Evolutionary conservation across 306 rosid genomes (phyloP), one percentile per base, ranked within the genome.

Genomic region (Abrus pulchellus): DNA sequence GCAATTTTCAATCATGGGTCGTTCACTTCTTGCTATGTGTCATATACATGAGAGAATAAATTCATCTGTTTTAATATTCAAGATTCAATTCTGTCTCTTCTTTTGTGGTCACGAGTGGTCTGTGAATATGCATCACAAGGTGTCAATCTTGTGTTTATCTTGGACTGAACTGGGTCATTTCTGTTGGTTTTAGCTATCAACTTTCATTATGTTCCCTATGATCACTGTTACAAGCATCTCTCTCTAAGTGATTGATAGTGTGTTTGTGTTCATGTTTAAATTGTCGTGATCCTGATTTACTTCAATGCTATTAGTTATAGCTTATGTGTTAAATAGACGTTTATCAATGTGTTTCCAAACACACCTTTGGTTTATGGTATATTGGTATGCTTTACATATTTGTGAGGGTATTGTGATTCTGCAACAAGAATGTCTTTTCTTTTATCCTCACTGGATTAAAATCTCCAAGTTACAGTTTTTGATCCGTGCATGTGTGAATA

Each of bases 1-100:
- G 34, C 27, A 10, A 43, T 78, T 54, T 43, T 30, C 28, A 55
- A 68, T 78, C 4, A 55, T 68, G 76, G 60, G 68, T 68, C 36
- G 7, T 14, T 28, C 75, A 29, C 5, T 57, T 56, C 43, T 74
- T 55, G 67, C 12, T 30, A 6, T 27, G 61, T 55, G 33, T 55
- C 10, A 4, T 55, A 38, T 41, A 10, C 41, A 20, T 20, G 12
- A 27, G 40, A 14, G 59, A 61, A 45, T 76, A 11, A 27, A 32
- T 44, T 57, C 0, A 2, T 61, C 10, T 45, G 48, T 45, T 20
- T 20, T 36, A 36, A 36, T 36, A 20, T 47, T 76, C 47, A 77
- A 65, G 74, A 66, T 77, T 54, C 20, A 12, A 4, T 14, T 41
- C 27, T 65, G 12, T 32, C 20, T 65, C 43, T 65, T 47, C 47